phyloP scores from a whole-genome alignment of 2,329 filamentous ascomycete species.

The Endocalyx cinctus region DNA sequence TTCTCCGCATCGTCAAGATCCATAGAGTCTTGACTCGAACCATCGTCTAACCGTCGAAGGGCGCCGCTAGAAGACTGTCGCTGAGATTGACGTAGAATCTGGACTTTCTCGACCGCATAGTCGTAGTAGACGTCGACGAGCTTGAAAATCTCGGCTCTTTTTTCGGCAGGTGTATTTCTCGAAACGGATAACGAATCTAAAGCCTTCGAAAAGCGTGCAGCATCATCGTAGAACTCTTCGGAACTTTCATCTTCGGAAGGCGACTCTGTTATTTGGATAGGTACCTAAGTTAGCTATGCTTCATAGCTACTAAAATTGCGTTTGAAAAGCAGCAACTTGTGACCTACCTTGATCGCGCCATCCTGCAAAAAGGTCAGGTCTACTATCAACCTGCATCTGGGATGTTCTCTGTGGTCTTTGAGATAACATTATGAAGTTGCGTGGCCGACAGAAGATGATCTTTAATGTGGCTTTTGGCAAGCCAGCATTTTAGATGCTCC shows the following conservation, averaged over 20 bases:
- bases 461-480: constrained; percentile 14
- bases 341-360: not conserved
- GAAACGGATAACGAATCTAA: constrained; percentile 68
- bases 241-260: constrained; percentile 13
- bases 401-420: constrained; percentile 11
- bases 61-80: constrained; percentile 27
- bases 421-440: constrained; percentile 12
- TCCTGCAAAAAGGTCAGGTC: no score
- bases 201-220: constrained; percentile 79
- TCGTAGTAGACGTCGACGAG: constrained; percentile 63
- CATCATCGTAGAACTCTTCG: constrained; percentile 52
- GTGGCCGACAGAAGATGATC: constrained; percentile 9
- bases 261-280: no score
- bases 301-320: no score
- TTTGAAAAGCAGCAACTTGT: not conserved
- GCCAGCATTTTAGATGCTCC: no score
- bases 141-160: constrained; percentile 62
- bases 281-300: no score
- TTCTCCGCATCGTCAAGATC: constrained; percentile 49
- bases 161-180: constrained; percentile 44
- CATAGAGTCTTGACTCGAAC: constrained; percentile 44
- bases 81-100: constrained; percentile 37
- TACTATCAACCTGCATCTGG: constrained; percentile 1
- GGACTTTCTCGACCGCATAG: constrained; percentile 44
- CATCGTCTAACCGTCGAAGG: constrained; percentile 26